Base-by-base conservation (phyloP, 1,139 yeast genomes). In the Yamadazyma sp. region DNA sequence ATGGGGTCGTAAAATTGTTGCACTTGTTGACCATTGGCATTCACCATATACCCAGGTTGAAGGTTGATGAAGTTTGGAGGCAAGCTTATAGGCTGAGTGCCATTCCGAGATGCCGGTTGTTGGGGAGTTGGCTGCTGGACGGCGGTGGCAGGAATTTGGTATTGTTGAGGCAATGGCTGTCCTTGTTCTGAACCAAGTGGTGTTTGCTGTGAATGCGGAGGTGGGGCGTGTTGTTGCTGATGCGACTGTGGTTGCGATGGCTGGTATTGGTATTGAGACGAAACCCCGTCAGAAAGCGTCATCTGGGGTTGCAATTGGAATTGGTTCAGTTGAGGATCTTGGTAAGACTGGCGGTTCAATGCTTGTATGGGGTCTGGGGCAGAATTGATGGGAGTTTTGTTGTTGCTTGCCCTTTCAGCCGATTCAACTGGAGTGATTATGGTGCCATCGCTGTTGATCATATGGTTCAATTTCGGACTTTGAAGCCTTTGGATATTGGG, bases 401-500 rank as follows among this genome's bases (percentile, higher is more conserved):
- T 23, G 10, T 34, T 18, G 10, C 34, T 18, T 8, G 20, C 23
- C 16, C 52, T 49, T 5, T 51, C 59, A 42, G 44, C 40, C 1
- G 70, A 58, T 12, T 67, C 76, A 12, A 69, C 63, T 0, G 77
- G 75, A 1, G 77, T 68, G 23, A 70, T 66, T 9, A 69, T 65
- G 2, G 77, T 72, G 2, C 77, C 77, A 46, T 72, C 77, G 48
- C 76, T 69, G 44, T 72, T 72, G 36, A 72, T 70, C 66, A 71
- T 64, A 46, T 70, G 72, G 28, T 68, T 53, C 37, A 70, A 56
- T 42, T 67, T 59, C 9, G 75, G 70, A 14, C 67, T 64, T 38
- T 58, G 46, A 23, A 44, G 29, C 20, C 38, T 61, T 34, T 47
- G 51, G 16, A 23, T 20, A 20, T 20, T 18, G 7, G 17, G 24